Evolutionary conservation across 228 moss, liverwort and hornwort species (phyloP), one percentile per base, ranked within the genome.

Genomic region (Sphagnum fallax): DNA sequence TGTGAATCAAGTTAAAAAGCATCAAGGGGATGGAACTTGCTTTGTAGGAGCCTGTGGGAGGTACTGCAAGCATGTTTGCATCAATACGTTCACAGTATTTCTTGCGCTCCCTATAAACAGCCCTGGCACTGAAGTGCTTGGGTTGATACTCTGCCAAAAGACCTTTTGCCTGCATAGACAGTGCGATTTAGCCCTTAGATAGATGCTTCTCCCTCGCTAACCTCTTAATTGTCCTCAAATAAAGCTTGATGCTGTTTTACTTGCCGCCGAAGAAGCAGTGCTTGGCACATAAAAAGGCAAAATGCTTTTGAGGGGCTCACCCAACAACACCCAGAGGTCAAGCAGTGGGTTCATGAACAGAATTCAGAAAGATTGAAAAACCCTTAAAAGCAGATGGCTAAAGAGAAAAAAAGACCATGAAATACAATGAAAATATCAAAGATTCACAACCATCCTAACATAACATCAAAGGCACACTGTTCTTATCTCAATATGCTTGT

Each of bases 41-140:
- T 85, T 91, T 93, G 66, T 71, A 75, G 66, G 97, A 93, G 69
- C 93, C 91, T 73, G 90, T 87, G 57, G 91, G 90, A 68, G 93
- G 97, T 70, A 84, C 85, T 73, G 91, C 91, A 88, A 98, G 80
- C 84, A 93, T 78, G 77, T 75, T 87, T 78, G 87, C 88, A 86
- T 90, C 91, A 74, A 93, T 90, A 76, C 87, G 91, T 74, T 93
- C 93, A 86, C 90, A 88, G 82, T 82, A 74, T 73, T 90, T 93
- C 87, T 93, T 93, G 70, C 97, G 90, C 88, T 93, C 91, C 89
- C 88, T 87, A 69, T 98, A 98, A 47, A 98, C 93, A 81, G 91
- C 93, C 89, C 91, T 93, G 78, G 97, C 91, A 90, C 97, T 98
- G 88, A 93, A 91, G 84, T 98, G 87, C 79, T 92, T 93, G 60